A percentile compares a stretch with the other conserved stretches of the same genome.
Evolutionary conservation across 805 yeast species (phyloP).

Genomic region (Hanseniaspora lachancei): DNA sequence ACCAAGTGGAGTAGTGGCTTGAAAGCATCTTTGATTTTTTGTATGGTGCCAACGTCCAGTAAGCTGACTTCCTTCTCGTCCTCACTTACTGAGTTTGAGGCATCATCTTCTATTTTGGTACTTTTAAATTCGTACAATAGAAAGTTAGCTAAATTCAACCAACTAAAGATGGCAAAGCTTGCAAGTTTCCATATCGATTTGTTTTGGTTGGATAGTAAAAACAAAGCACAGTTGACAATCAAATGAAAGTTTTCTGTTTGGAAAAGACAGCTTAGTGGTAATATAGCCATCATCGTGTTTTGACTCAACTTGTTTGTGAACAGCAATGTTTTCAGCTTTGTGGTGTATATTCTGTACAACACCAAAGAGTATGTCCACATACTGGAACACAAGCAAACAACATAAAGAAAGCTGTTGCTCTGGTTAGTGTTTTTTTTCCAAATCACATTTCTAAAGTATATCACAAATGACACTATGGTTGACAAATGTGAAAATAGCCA

Average conservation of each 20-base stretch:
- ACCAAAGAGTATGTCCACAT: constrained; percentile 6
- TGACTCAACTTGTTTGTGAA: not conserved
- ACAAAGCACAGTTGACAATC: constrained; percentile 7
- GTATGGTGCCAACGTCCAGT: not conserved
- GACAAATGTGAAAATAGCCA: constrained; percentile 6
- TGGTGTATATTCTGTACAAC: constrained; percentile 4
- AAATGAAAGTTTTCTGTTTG: constrained; percentile 17
- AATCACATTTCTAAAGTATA: not conserved
- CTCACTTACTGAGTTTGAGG: no score
- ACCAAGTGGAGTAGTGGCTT: constrained; percentile 5
- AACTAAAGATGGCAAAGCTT: constrained; percentile 15
- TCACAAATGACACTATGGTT: not conserved
- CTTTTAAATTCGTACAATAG: not conserved
- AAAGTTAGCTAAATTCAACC: constrained; percentile 13
- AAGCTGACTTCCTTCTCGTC: not conserved
- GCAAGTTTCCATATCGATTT: constrained; percentile 13
- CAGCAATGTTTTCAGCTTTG: not conserved
- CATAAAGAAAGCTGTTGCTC: not conserved
- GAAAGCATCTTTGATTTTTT: constrained; percentile 2
- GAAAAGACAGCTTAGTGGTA: constrained; percentile 15
- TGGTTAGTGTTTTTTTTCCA: not conserved
- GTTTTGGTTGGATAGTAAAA: constrained; percentile 12
- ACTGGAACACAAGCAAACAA: not conserved
- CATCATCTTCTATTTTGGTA: not conserved
- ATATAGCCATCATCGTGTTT: constrained; percentile 1